Evolutionary conservation across 306 rosid species (phyloP).

Genomic region (Styphnolobium japonicum): DNA sequence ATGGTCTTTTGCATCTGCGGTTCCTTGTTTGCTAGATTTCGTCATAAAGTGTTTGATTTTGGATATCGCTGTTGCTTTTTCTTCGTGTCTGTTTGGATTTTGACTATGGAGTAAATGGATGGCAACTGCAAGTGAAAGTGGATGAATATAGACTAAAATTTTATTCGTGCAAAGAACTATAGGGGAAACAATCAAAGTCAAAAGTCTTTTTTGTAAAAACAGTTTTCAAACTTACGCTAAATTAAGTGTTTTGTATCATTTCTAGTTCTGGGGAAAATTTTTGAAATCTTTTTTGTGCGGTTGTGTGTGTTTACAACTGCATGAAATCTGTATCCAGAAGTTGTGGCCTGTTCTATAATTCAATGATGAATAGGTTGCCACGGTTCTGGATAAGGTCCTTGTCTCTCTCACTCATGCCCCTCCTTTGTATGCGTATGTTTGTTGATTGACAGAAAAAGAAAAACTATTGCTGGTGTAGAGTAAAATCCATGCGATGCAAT

Average conservation of each 20-base stretch:
- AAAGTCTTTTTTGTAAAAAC: background rate
- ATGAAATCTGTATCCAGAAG: background rate
- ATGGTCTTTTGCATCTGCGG: background rate
- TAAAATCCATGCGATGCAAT: background rate
- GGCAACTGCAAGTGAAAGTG: background rate
- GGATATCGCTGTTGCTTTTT: background rate
- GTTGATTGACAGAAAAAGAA: background rate
- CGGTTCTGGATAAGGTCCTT: background rate
- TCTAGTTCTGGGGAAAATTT: background rate
- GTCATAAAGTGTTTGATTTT: background rate
- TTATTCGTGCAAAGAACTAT: background rate
- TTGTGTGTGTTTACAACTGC: background rate
- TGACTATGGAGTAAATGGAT: background rate
- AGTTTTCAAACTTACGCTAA: background rate
- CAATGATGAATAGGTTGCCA: background rate
- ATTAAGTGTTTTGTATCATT: background rate
- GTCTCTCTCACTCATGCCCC: background rate
- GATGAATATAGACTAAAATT: background rate
- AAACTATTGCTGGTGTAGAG: background rate
- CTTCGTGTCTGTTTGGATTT: slow-evolving; percentile 4
- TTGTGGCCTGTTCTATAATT: background rate
- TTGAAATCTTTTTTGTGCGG: background rate
- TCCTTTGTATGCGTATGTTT: background rate
- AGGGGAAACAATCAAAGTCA: no score
- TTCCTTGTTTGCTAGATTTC: background rate